These are phyloP conservation scores for Rhodotorula sp. DNA, from an alignment of 1,284 basidiomycete genomes.

Conservation along the genomic window DNA sequence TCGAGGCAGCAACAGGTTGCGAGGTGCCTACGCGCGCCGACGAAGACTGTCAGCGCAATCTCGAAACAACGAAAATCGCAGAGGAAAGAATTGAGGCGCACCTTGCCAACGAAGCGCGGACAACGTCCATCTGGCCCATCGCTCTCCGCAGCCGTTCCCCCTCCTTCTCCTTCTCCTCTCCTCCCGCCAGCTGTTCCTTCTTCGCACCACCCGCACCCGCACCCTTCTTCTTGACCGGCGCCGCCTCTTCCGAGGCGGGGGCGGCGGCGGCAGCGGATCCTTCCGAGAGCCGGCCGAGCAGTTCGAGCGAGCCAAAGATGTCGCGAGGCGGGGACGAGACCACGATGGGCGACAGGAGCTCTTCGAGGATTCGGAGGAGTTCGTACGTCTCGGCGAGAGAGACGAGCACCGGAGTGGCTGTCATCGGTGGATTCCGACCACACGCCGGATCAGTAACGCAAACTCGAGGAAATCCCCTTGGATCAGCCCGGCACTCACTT, in stretches of 20 bases:
- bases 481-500: slow-evolving; percentile 43
- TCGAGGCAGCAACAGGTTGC: slow-evolving; percentile 16
- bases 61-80: background rate
- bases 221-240: background rate
- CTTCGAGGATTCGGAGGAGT: slow-evolving; percentile 52
- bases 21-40: slow-evolving; percentile 13
- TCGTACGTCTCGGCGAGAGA: slow-evolving; percentile 51
- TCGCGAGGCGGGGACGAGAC: slow-evolving; percentile 26
- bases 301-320: slow-evolving; percentile 38
- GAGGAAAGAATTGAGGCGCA: background rate
- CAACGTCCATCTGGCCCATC: slow-evolving; percentile 51
- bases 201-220: background rate
- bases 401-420: slow-evolving; percentile 51
- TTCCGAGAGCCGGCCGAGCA: slow-evolving; percentile 30
- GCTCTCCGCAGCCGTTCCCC: slow-evolving; percentile 40
- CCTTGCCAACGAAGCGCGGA: slow-evolving; percentile 50
- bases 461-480: too few relatives aligned
- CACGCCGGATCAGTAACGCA: too few relatives aligned
- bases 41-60: background rate
- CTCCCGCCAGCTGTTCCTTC: background rate
- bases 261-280: background rate
- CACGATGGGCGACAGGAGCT: slow-evolving; percentile 45
- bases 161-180: slow-evolving; percentile 3
- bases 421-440: background rate
- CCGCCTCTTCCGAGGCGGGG: background rate